These are phyloP conservation scores for Echinosphaeria canescens DNA, from an alignment of 2,329 filamentous ascomycete genomes.

Conservation along the genomic window DNA sequence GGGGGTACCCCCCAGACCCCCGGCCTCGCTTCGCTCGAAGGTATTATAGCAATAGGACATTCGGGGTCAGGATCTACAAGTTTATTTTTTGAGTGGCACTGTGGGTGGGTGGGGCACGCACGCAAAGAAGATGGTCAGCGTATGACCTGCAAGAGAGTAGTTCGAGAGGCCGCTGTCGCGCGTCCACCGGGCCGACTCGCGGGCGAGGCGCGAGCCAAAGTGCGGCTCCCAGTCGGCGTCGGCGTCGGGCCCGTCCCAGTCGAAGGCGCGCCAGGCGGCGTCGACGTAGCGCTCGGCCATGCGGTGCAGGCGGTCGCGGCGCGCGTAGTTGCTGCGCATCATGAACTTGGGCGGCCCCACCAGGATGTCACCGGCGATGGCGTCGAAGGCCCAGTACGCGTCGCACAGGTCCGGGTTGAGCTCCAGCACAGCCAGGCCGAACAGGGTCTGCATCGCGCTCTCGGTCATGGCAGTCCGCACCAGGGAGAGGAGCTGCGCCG, in stretches of 20 bases:
- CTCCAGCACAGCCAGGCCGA: conserved; percentile 3
- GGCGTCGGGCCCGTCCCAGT: conserved; percentile 1
- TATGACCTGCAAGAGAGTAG: background rate
- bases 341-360: conserved; percentile 4
- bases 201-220: conserved; percentile 4
- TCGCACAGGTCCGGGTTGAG: conserved; percentile 3
- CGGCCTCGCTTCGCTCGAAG: too few relatives aligned
- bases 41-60: background rate
- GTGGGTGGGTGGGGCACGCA: too few relatives aligned
- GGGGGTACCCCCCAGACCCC: too few relatives aligned
- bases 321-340: conserved; percentile 1
- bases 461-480: conserved; percentile 1
- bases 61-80: too few relatives aligned
- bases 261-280: conserved; percentile 2
- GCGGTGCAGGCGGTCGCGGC: conserved; percentile 2
- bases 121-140: too few relatives aligned
- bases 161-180: conserved; percentile 1
- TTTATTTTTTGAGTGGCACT: too few relatives aligned
- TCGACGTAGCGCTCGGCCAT: conserved; percentile 1
- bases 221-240: conserved; percentile 5
- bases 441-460: conserved; percentile 3
- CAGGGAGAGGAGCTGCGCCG: too few relatives aligned
- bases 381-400: conserved; percentile 5
- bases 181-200: conserved; percentile 2
- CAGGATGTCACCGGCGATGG: conserved; percentile 1